These are phyloP conservation scores for Mariannaea elegans DNA, from an alignment of 2,329 filamentous ascomycete genomes.

Conservation along the genomic window DNA sequence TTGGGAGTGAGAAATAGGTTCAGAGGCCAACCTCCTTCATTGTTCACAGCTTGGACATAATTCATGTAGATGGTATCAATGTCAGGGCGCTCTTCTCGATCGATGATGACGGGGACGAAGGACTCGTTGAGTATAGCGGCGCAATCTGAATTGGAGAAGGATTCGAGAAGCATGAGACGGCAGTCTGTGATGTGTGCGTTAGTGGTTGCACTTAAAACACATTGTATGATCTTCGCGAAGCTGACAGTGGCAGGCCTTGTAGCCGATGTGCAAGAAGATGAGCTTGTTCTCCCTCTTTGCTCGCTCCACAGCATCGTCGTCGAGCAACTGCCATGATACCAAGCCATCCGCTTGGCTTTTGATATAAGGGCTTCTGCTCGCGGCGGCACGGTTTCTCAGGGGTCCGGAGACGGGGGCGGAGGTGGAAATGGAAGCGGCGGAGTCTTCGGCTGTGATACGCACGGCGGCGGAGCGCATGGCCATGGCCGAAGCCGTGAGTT, in stretches of 20 bases:
- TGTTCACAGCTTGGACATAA: constrained; percentile 93
- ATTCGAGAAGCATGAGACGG: constrained; percentile 92
- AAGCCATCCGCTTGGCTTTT: constrained; percentile 80
- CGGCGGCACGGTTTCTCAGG: constrained; percentile 46
- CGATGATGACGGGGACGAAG: constrained; percentile 92
- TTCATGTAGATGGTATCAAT: constrained; percentile 98
- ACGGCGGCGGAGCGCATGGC: constrained; percentile 42
- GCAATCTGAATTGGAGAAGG: constrained; percentile 84
- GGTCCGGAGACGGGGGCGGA: constrained; percentile 23
- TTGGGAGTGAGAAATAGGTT: constrained; percentile 97
- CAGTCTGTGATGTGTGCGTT: constrained; percentile 63
- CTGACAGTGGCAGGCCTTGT: constrained; percentile 93
- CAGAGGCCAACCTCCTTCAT: constrained; percentile 90
- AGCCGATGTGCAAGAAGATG: constrained; percentile 94
- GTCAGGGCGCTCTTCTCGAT: constrained; percentile 92
- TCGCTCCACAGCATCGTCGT: constrained; percentile 76
- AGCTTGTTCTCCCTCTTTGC: constrained; percentile 86
- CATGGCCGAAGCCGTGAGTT: constrained; percentile 49
- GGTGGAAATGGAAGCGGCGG: constrained; percentile 17
- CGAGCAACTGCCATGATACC: constrained; percentile 92
- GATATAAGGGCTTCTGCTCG: constrained; percentile 64
- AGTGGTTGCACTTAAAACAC: constrained; percentile 25
- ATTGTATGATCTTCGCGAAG: constrained; percentile 33
- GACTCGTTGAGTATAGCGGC: constrained; percentile 83
- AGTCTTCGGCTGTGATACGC: constrained; percentile 32